Percentiles rank a stretch among this genome's conserved stretches.
Conservation (phyloP, 768 basidiomycete genomes). For the Xerocomus spinulosus region DNA sequence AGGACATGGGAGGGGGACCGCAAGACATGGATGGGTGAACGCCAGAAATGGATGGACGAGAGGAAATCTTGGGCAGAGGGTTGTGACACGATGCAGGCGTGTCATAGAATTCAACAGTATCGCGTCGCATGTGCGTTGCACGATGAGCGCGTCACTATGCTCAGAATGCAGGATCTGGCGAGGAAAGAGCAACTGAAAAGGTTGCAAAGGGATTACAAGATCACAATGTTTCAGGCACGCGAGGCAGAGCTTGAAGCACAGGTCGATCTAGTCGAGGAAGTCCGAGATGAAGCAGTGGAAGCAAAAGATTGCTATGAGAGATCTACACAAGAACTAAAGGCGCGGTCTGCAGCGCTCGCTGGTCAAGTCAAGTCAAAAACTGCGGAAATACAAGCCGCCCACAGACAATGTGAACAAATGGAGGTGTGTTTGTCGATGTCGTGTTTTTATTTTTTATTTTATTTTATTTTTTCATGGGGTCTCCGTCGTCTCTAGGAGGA, state of each 20-base stretch:
- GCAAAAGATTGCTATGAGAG: slow-evolving; percentile 21
- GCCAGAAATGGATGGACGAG: slow-evolving; percentile 47
- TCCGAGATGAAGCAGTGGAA: slow-evolving; percentile 30
- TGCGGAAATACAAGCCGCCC: slow-evolving; percentile 35
- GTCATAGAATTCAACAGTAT: slow-evolving; percentile 62
- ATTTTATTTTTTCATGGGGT: slow-evolving; percentile 3
- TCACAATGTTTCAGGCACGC: slow-evolving; percentile 61
- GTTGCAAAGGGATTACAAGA: slow-evolving; percentile 60
- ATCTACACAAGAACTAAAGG: slow-evolving; percentile 26
- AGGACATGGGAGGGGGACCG: slow-evolving; percentile 25
- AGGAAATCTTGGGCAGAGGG: slow-evolving; percentile 56
- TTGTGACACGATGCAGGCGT: slow-evolving; percentile 57
- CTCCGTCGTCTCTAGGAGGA: slow-evolving; percentile 30
- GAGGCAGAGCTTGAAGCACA: slow-evolving; percentile 57
- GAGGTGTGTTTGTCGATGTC: slow-evolving; percentile 36
- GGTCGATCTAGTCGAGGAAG: slow-evolving; percentile 49
- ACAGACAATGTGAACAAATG: slow-evolving; percentile 41
- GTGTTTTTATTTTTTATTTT: background rate
- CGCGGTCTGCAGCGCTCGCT: slow-evolving; percentile 31
- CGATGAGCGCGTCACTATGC: slow-evolving; percentile 44
- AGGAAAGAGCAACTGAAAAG: slow-evolving; percentile 56
- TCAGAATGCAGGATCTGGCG: slow-evolving; percentile 50
- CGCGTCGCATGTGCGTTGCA: slow-evolving; percentile 51
- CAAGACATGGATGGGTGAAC: slow-evolving; percentile 20
- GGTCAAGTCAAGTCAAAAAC: slow-evolving; percentile 38